Base-by-base conservation (phyloP, 768 basidiomycete genomes). In the Rhizopogon roseolus region DNA sequence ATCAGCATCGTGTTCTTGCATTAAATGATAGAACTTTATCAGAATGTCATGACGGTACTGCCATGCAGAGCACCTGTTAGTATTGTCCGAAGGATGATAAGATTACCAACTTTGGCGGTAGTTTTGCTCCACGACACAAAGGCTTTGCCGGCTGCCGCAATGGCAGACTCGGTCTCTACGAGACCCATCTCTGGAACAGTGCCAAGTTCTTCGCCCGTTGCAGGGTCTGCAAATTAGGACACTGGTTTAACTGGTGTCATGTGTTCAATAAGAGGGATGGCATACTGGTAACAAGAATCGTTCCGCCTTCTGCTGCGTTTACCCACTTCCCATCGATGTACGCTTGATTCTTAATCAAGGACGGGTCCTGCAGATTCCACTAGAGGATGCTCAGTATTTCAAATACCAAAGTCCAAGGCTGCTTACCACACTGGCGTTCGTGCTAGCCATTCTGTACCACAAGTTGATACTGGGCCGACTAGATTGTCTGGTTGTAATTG, bases 161-260 rank as follows among this genome's bases (percentile, higher is more conserved):
- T 93, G 27, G 95, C 97, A 58, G 83, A 75, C 61, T 85, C 84
- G 9, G 92, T 90, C 70, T 98, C 93, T 27, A 77, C 77, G 41
- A 90, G 65, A 9, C 87, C 89, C 87, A 97, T 90, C 65, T 98
- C 96, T 4, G 94, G 91, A 27, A 95, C 78, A 0, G 81, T 85
- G 13, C 94, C 96, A 42, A 98, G 81, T 54, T 82, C 81, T 59
- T 94, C 82, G 40, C 80, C 80, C 4, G 87, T 96, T 6, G 93
- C 91, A 29, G 96, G 96, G 74, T 98, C 95, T 96, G 54, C 34
- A 10, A n/a, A 48, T 40, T 48, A 28, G 22, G 45, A 34, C 2
- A 9, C 34, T 36, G 32, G 25, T 40, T 52, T 22, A 41, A 54
- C 16, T 16, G 10, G 9, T 29, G 34, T 36, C 9, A 14, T 39